Base-by-base conservation (phyloP, 495 filamentous ascomycete genomes). In the Aspergillus hancockii region DNA sequence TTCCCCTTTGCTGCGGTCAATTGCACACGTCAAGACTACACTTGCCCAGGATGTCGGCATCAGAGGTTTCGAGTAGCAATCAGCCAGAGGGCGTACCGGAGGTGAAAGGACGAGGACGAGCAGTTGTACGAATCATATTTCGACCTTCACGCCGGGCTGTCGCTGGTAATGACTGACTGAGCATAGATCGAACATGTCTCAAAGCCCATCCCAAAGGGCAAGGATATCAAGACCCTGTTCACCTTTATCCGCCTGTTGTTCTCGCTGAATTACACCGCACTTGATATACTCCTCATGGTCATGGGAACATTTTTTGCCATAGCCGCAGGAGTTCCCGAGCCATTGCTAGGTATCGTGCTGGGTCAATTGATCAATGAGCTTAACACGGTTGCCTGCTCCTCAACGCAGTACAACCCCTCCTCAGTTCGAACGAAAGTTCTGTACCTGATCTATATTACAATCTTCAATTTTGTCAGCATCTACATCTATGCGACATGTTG, bases 291-390 rank as follows among this genome's bases (percentile, higher is more conserved):
- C 32, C 63, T 75, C 25, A 70, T 75, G 5, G 16, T 65, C 18
- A 30, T 50, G 23, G 87, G 85, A 31, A 62, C 79, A 36, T 31
- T 87, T 32, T 73, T 80, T 47, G 79, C 84, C 38, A 79, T 86
- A 45, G 85, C 81, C 1, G 80, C 84, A 2, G 86, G 86, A 31
- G 77, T 87, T 3, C 87, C 86, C 2, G 87, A 88, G 54, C 86
- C 86, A 10, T 70, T 89, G 10, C 80, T 89, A 18, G 85, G 82
- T n/a, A 85, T 90, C 63, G 76, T 89, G 51, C 88, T 89, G 55
- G 86, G 86, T 34, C 70, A 88, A 62, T 76, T 90, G 19, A 78
- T 90, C 58, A 82, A 90, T 49, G 71, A 72, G 18, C 59, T 76
- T 18, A 76, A 76, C 52, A 63, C 69, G 0, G 63, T 69, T 6